Evolutionary conservation across 2,329 filamentous ascomycete species (phyloP).

Genomic region (Aspergillus eucalypticola): DNA sequence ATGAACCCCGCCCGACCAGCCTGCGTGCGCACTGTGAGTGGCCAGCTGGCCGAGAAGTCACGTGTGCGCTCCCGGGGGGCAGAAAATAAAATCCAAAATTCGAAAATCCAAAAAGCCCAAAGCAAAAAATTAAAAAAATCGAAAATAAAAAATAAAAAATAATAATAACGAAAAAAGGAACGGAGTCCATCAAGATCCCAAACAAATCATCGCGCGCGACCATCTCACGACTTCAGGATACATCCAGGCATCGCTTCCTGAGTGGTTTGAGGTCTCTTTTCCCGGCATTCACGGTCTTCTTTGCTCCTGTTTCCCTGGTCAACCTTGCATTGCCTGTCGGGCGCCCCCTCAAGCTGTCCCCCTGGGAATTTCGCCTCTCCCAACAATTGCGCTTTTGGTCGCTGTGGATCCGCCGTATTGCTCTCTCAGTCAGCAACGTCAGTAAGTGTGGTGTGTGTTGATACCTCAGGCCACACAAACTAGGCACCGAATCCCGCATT

Average conservation of each 20-base stretch:
- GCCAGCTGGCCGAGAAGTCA: constrained; percentile 17
- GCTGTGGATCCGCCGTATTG: constrained; percentile 12
- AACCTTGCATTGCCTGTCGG: constrained; percentile 16
- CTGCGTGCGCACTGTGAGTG: constrained; percentile 9
- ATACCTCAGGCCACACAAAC: background rate
- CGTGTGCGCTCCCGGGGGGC: constrained; percentile 17
- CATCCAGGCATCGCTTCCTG: constrained; percentile 2
- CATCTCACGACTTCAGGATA: constrained; percentile 13
- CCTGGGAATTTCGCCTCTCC: constrained; percentile 1
- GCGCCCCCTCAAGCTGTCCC: constrained; percentile 11
- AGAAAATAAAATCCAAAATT: constrained; percentile 22
- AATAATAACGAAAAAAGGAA: constrained; percentile 23
- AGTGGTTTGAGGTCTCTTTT: constrained; percentile 5
- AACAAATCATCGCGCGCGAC: constrained; percentile 20
- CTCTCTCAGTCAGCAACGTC: background rate
- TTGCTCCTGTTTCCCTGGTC: background rate
- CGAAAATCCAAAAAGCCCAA: constrained; percentile 14
- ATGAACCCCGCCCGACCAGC: constrained; percentile 5
- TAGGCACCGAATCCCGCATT: background rate
- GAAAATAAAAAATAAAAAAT: constrained; percentile 19
- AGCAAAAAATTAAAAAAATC: constrained; percentile 23
- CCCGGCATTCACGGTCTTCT: background rate
- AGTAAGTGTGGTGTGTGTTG: background rate
- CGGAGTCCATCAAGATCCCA: constrained; percentile 21
- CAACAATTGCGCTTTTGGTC: constrained; percentile 13